Percentiles rank a stretch among this genome's conserved stretches.
Conservation (phyloP, 495 filamentous ascomycete genomes). For the Penicillium paradoxum region DNA sequence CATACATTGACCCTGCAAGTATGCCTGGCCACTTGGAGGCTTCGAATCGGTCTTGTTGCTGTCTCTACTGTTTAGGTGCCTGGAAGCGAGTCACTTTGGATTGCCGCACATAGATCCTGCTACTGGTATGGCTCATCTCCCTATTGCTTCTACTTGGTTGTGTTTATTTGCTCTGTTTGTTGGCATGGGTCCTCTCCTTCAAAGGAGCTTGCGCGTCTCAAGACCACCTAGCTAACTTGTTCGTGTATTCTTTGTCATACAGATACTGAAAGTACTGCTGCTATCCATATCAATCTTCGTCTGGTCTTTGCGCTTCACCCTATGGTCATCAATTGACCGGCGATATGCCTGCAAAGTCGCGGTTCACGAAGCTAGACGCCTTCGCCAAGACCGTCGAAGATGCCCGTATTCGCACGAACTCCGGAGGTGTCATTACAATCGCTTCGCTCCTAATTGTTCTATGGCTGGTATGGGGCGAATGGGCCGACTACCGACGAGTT, state of each 20-base stretch:
- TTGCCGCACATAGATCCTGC: slow-evolving; percentile 4
- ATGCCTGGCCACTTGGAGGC: slow-evolving; percentile 3
- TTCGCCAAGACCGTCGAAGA: slow-evolving; percentile 99
- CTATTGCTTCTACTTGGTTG: not conserved
- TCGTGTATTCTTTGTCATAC: not conserved
- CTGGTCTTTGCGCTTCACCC: slow-evolving; percentile 4
- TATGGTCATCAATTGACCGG: slow-evolving; percentile 30
- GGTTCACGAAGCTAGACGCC: slow-evolving; percentile 93
- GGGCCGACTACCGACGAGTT: slow-evolving; percentile 84
- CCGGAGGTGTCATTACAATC: slow-evolving; percentile 91
- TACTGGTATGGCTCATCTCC: not conserved
- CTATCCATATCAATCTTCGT: not conserved
- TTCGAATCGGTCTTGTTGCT: slow-evolving; percentile 23
- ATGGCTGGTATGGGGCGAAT: slow-evolving; percentile 91
- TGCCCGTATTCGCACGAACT: slow-evolving; percentile 94
- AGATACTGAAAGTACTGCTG: slow-evolving; percentile 5
- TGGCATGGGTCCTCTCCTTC: not conserved
- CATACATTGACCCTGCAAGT: slow-evolving; percentile 19
- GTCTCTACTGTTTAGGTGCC: slow-evolving; percentile 9
- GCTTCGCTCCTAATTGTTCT: slow-evolving; percentile 79
- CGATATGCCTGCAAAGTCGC: slow-evolving; percentile 58
- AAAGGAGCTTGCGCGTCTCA: slow-evolving; percentile 15
- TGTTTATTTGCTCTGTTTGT: not conserved
- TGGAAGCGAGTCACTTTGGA: slow-evolving; percentile 9
- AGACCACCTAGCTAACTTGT: slow-evolving; percentile 8